These are phyloP conservation scores for Binderoboletus segoi DNA, from an alignment of 1,284 basidiomycete genomes.

Conservation along the genomic window DNA sequence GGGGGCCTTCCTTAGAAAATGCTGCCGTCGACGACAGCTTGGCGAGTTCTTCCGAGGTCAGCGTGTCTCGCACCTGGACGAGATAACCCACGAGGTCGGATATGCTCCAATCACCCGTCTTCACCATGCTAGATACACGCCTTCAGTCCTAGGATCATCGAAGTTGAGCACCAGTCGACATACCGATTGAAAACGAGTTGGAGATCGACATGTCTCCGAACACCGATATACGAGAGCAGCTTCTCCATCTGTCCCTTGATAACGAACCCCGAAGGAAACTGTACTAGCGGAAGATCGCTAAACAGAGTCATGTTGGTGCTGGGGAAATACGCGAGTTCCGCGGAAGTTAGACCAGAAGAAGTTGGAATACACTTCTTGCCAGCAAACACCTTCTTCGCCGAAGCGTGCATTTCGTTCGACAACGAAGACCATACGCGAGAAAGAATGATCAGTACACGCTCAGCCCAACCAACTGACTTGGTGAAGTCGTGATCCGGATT, in stretches of 20 bases:
- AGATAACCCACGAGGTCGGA: conserved; percentile 85
- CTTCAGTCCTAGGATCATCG: background rate
- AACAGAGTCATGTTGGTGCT: conserved; percentile 79
- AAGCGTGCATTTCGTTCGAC: conserved; percentile 57
- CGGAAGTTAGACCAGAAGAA: conserved; percentile 72
- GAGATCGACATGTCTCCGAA: conserved; percentile 90
- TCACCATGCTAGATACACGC: conserved; percentile 65
- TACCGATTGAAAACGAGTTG: conserved; percentile 86
- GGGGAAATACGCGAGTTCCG: conserved; percentile 85
- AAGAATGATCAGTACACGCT: conserved; percentile 75
- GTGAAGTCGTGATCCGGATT: conserved; percentile 68
- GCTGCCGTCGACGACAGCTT: conserved; percentile 80
- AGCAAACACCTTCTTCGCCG: conserved; percentile 61
- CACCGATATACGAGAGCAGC: conserved; percentile 78
- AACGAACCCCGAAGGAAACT: conserved; percentile 64
- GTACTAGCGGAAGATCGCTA: conserved; percentile 83
- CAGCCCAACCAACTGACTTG: conserved; percentile 75
- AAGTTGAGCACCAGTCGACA: conserved; percentile 15
- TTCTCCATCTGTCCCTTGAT: conserved; percentile 82
- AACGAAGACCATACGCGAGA: conserved; percentile 79
- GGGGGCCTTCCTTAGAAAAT: conserved; percentile 66
- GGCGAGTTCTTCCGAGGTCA: conserved; percentile 71
- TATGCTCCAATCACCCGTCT: conserved; percentile 81
- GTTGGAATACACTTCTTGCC: conserved; percentile 76
- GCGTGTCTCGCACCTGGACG: conserved; percentile 78